These are phyloP conservation scores for Coemansia sp. DNA, from an alignment of 192 early-diverging fungal genomes.

Conservation along the genomic window DNA sequence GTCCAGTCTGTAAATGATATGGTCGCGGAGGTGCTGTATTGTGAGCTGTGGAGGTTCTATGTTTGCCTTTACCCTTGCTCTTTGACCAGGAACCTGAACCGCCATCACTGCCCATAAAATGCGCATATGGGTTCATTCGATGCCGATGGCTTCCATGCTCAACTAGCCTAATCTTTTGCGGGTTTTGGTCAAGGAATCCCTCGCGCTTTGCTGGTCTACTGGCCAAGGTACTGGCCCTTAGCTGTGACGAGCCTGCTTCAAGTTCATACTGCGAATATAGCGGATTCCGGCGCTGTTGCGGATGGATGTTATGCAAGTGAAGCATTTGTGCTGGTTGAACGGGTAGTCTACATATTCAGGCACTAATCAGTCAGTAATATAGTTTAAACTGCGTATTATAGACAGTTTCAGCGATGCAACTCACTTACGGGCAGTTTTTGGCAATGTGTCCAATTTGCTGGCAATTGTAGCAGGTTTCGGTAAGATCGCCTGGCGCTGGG, in stretches of 20 bases:
- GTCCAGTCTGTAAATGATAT: background rate
- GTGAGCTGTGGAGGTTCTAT: background rate
- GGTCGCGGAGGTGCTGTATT: background rate
- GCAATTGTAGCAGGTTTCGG: slow-evolving; percentile 36
- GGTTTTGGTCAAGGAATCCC: slow-evolving; percentile 23
- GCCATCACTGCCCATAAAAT: background rate
- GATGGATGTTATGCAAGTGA: slow-evolving; percentile 4
- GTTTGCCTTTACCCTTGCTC: background rate
- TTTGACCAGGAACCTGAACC: background rate
- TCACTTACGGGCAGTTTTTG: slow-evolving; percentile 40
- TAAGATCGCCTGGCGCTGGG: slow-evolving; percentile 31
- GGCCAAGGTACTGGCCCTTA: background rate
- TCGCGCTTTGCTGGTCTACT: slow-evolving; percentile 14
- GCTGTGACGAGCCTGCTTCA: background rate
- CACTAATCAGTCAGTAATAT: background rate
- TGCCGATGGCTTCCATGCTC: slow-evolving; percentile 8
- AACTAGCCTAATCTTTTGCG: slow-evolving; percentile 15
- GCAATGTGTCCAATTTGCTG: slow-evolving; percentile 36
- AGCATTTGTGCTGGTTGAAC: slow-evolving; percentile 7
- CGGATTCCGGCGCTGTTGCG: slow-evolving; percentile 6
- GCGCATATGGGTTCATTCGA: slow-evolving; percentile 4
- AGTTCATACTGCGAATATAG: slow-evolving; percentile 2
- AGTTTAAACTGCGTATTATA: background rate
- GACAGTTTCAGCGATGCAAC: background rate
- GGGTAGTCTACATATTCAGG: slow-evolving; percentile 6